These are phyloP conservation scores for Calamus simplicifolius DNA, from an alignment of 176 grass and related monocot species.

Conservation along the genomic window DNA sequence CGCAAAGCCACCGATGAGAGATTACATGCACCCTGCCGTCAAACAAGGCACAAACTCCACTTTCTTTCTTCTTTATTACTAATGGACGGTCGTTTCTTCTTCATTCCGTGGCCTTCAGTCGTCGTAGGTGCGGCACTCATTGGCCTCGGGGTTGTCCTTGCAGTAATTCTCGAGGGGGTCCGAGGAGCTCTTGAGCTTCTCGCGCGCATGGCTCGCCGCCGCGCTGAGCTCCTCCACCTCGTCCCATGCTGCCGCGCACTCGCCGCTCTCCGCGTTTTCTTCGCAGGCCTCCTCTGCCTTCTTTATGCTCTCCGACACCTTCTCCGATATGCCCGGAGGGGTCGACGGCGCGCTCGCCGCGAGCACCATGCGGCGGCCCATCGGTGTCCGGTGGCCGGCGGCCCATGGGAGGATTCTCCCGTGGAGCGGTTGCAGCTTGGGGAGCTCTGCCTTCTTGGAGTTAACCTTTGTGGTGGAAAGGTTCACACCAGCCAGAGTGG, in stretches of 20 bases:
- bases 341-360: constrained; percentile 47
- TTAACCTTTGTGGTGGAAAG: constrained; percentile 32
- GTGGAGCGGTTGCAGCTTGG: constrained; percentile 3
- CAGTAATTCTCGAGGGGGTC: constrained; percentile 83
- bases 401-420: constrained; percentile 4
- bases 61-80: too few species aligned
- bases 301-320: constrained; percentile 92
- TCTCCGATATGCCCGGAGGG: constrained; percentile 56
- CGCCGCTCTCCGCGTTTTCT: constrained; percentile 23
- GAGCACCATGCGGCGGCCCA: constrained; percentile 10
- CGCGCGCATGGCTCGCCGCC: constrained; percentile 78
- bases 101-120: constrained; percentile 17
- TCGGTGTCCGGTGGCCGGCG: not conserved
- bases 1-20: too few species aligned
- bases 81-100: too few species aligned
- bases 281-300: constrained; percentile 67
- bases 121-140: constrained; percentile 92
- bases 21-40: too few species aligned
- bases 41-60: too few species aligned
- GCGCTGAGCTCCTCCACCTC: constrained; percentile 90
- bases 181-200: constrained; percentile 55
- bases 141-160: constrained; percentile 82
- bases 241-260: constrained; percentile 91
- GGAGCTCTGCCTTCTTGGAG: constrained; percentile 12
- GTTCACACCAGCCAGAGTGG: constrained; percentile 31